Evolutionary conservation across 2,329 filamentous ascomycete species (phyloP), one percentile per base, ranked within the genome.

Genomic region (Trichoderma sp.): DNA sequence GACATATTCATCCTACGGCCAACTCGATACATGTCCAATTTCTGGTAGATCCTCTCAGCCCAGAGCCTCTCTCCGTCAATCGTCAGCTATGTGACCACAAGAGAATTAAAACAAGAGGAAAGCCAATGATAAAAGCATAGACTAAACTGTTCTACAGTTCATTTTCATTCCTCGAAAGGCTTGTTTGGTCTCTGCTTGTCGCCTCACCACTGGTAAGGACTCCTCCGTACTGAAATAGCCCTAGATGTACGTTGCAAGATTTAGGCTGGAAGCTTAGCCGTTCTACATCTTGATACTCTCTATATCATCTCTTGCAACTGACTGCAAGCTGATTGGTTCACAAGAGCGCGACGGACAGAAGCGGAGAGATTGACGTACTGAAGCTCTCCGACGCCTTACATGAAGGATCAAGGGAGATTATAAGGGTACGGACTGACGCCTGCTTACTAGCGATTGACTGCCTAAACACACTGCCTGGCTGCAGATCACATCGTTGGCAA

Each of bases 321-420:
- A 16, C 24, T 8, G 21, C n/a, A 58, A 49, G 29, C 53, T 66
- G 35, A 66, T 29, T 29, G 13, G 13, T 29, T 16, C 19, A 37
- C 49, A 33, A 16, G 24, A 40, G 40, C 40, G 40, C 49, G 40
- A 52, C 37, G 53, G 31, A 53, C 33, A 33, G 35, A 59, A 33
- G 33, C 29, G 14, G 29, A 66, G 58, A 55, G 55, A 52, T 66
- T 40, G 2, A 52, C 19, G 14, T 37, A 19, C 53, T 52, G 37
- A 35, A 14, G 29, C 53, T 29, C n/a, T 11, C 55, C 55, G 55
- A 66, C 63, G n/a, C 58, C 55, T 49, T 58, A 66, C 63, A 59
- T 52, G 55, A 66, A 66, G 63, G 53, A 66, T 66, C 29, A n/a
- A 27, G n/a, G 49, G 11, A 31, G 27, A 49, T 19, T 7, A 21